Base-by-base conservation (phyloP, 2,329 filamentous ascomycete species). In the Coniella lustricola region DNA sequence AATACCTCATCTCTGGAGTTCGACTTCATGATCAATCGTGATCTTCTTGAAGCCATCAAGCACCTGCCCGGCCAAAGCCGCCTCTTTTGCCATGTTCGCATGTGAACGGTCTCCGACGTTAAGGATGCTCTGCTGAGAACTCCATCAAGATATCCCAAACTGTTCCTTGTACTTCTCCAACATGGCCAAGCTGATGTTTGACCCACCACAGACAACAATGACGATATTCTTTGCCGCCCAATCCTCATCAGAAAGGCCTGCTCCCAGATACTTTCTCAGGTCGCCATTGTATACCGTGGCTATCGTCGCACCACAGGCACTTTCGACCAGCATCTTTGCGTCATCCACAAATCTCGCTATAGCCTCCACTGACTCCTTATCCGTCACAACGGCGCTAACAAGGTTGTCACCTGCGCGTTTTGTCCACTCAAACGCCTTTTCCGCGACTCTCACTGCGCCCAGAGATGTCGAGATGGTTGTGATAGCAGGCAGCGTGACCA, bases 141-240 rank as follows among this genome's bases (percentile, higher is more conserved):
- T 3, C 20, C 29, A 32, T 33, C 16, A 12, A 3, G 20, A 49
- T 17, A 67, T 61, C 7, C 62, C 66, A 54, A 72, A 81, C 54
- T 62, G 64, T 55, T 73, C 67, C 54, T 71, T 69, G 63, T 84
- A 89, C 49, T 68, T 71, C 45, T 72, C 69, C 45, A 89, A 67
- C 60, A 82, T 75, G 32, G 77, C 74, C 51, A 84, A 63, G 2
- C 77, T 80, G 32, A 87, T 76, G 61, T 81, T 81, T 18, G 76
- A 82, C 4, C 86, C 87, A 38, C 91, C 91, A 60, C 91, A 97
- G 7, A 96, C 81, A 20, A 95, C 74, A 46, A 96, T 71, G 2
- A 96, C 89, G 5, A 96, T 77, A 55, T 87, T 87, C 62, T 81
- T 85, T 49, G 76, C 69, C 0, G 72, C 70, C 66, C 76, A 82